Evolutionary conservation across 352 stramenopile genomes (phyloP).

Genomic region (Phytophthora capsici): DNA sequence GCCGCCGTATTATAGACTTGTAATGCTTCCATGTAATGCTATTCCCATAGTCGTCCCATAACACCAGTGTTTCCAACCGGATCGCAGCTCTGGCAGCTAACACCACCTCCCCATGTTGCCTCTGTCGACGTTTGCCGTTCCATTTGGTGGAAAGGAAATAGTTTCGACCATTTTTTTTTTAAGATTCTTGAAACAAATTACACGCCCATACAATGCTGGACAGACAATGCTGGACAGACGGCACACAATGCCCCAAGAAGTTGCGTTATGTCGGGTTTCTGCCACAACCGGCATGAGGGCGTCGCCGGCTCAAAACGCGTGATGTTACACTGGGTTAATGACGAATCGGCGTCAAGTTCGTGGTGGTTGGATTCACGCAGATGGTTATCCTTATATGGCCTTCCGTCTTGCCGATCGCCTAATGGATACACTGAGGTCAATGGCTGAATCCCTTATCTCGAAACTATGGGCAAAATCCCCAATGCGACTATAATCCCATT

Average conservation of each 20-base stretch:
- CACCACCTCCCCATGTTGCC: no score
- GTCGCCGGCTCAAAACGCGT: slow-evolving; percentile 12
- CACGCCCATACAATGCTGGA: slow-evolving; percentile 3
- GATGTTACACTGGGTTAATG: slow-evolving; percentile 26
- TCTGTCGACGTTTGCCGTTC: no score
- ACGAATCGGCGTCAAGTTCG: slow-evolving; percentile 1
- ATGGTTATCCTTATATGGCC: slow-evolving; percentile 12
- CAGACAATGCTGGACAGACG: not conserved
- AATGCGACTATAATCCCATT: no score
- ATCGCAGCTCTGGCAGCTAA: no score
- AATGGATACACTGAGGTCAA: slow-evolving; percentile 9
- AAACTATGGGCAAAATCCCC: slow-evolving; percentile 4
- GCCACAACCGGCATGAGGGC: slow-evolving; percentile 34
- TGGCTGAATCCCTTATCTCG: not conserved
- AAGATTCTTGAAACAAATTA: not conserved
- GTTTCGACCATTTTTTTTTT: not conserved
- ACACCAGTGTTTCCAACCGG: no score
- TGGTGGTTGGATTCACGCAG: slow-evolving; percentile 21
- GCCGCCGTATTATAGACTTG: no score
- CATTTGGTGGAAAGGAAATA: not conserved
- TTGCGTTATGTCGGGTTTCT: not conserved
- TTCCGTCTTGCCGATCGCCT: not conserved
- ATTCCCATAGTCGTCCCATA: no score
- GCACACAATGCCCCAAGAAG: not conserved
- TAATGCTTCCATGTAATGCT: no score